Evolutionary conservation across 2,329 filamentous ascomycete genomes (phyloP), one percentile per base, ranked within the genome.

Genomic region (Cladophialophora carrionii): DNA sequence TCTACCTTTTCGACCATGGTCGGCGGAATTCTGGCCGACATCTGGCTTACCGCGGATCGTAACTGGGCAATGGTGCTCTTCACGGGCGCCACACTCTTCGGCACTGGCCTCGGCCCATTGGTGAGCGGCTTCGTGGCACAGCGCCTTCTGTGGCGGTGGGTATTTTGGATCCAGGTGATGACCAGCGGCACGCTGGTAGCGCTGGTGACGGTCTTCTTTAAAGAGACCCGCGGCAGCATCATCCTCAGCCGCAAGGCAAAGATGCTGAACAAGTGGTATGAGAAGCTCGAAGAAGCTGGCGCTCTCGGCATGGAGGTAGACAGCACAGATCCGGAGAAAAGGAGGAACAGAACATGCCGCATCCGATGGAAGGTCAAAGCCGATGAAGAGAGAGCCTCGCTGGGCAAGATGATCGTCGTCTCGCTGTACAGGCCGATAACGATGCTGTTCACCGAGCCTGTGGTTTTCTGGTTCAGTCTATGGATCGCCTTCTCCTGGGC

Each of bases 401-500:
- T 71, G 3, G 55, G 54, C 34, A 55, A 37, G 7, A 71, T 71
- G 70, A 70, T 71, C 37, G 59, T 61, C 20, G 56, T 69, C 10
- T 71, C 68, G 14, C 65, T 71, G 12, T 68, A 66, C 31, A 63
- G 67, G 29, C 71, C 64, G 56, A 41, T 64, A 78, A 79, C 80
- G 59, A 75, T 90, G 81, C 78, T 89, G 8, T 72, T 87, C 49
- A 81, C 82, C 0, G 87, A 90, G 70, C 86, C 87, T 2, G 87
- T 90, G 46, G 83, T 88, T 1, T 81, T 82, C 14, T 84, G 87
- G 59, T 97, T 96, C 79, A 92, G 90, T 0, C 81, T 96, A 0
- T 97, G 93, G 93, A 89, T 92, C 0, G 84, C 91, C 0, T 97
- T 97, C 75, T 88, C 88, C 14, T 97, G 93, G 93, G 92, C 89